Conservation (phyloP, 345 rosid genomes). For the Pistacia atlantica region DNA sequence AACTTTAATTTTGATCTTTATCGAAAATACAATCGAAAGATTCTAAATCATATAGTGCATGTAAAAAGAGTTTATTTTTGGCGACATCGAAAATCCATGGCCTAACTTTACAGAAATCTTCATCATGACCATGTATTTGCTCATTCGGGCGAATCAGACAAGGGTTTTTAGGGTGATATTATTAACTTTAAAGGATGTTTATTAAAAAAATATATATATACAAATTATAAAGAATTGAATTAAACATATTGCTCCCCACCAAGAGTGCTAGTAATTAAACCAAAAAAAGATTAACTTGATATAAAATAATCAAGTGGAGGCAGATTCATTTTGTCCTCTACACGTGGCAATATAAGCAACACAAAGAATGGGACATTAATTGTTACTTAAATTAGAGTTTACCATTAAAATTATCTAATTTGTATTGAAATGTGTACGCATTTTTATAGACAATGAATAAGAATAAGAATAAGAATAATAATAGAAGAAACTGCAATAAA, state of each 20-base stretch:
- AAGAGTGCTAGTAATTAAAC: background rate
- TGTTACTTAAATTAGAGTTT: background rate
- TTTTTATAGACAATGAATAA: no score
- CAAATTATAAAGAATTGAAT: no score
- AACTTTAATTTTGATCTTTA: background rate
- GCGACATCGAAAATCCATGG: background rate
- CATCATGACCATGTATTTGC: background rate
- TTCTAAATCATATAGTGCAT: no score
- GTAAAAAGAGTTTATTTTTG: no score
- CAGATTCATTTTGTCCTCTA: conserved; percentile 7
- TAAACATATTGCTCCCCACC: no score
- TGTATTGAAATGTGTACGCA: background rate
- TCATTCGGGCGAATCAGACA: no score
- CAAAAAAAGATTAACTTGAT: background rate
- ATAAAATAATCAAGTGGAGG: background rate
- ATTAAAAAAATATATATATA: background rate
- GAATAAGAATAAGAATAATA: background rate
- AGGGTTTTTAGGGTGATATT: no score
- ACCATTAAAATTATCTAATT: background rate
- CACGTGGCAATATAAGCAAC: background rate
- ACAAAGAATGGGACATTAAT: background rate
- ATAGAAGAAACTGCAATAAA: background rate
- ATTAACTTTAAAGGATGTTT: no score
- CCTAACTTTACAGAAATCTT: background rate
- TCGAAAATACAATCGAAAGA: no score